A percentile compares a stretch with the other conserved stretches of the same genome.
Conservation (phyloP, 2,329 filamentous ascomycete species). For the Hypoxylon rubiginosum region DNA sequence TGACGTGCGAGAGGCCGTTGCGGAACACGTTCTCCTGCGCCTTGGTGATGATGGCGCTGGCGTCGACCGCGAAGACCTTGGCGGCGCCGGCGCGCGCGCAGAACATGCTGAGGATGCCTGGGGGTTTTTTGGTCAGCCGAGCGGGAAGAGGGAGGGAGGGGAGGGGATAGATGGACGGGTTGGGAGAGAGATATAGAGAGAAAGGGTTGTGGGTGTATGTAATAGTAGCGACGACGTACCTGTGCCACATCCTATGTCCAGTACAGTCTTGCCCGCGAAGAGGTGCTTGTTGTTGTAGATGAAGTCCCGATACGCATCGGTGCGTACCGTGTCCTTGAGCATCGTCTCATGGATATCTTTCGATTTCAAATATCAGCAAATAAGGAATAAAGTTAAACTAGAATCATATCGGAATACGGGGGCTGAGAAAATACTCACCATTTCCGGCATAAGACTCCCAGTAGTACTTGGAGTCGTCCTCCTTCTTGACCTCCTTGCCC, state of each 20-base stretch:
- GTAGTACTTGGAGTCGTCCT: slow-evolving; percentile 61
- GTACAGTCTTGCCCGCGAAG: slow-evolving; percentile 86
- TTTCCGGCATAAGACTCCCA: slow-evolving; percentile 73
- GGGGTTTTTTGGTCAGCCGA: slow-evolving; percentile 1
- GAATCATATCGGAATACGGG: slow-evolving; percentile 12
- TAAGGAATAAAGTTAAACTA: background rate
- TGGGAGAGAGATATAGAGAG: background rate
- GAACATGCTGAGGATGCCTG: slow-evolving; percentile 92
- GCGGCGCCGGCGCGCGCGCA: slow-evolving; percentile 90
- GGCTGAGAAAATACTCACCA: slow-evolving; percentile 63
- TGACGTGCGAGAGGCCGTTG: slow-evolving; percentile 79
- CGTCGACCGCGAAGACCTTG: slow-evolving; percentile 91
- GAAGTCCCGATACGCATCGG: slow-evolving; percentile 93
- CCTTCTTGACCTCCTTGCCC: slow-evolving; percentile 50
- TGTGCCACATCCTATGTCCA: slow-evolving; percentile 91
- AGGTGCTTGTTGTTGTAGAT: slow-evolving; percentile 92
- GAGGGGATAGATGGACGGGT: too few relatives aligned
- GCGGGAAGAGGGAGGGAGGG: background rate
- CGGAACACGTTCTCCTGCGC: slow-evolving; percentile 86
- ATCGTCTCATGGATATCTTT: slow-evolving; percentile 95
- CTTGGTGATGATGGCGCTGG: slow-evolving; percentile 89
- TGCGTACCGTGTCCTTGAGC: slow-evolving; percentile 90
- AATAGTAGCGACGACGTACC: slow-evolving; percentile 55
- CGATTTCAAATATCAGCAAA: slow-evolving; percentile 15
- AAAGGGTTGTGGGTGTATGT: background rate